Evolutionary conservation across 306 rosid species (phyloP), one percentile per base, ranked within the genome.

Genomic region (Inga oerstediana): DNA sequence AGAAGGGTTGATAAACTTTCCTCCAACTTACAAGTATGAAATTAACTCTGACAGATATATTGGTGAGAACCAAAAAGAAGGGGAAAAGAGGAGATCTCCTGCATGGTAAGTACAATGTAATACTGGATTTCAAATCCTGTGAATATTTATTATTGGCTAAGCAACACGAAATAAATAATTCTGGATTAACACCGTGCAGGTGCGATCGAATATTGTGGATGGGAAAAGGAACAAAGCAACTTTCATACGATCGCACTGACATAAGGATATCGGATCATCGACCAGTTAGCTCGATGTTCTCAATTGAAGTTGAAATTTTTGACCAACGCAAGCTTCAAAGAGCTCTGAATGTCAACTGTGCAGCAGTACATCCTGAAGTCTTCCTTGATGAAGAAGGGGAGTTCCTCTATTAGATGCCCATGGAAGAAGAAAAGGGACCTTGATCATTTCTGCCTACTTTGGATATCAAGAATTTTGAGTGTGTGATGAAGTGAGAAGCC

Each of bases 21-120:
- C 98, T 66, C 99, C 99, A 17, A 96, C 99, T 58, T 96, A 96
- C 87, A 96, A 96, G 77, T 96, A 96, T 83, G 98, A 89, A 80
- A 59, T 88, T 79, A 88, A 94, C 83, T 85, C 97, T 8, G 86
- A 90, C 83, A 88, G 87, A 92, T 96, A 92, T 84, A 87, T 90
- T 24, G 97, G 99, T 27, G 94, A 91, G 88, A 86, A 78, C 75
- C 91, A 88, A 11, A 94, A 85, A 87, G 98, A 95, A 79, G 97
- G 97, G 20, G 98, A 92, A 82, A 94, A 93, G 93, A 95, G 75
- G 75, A 89, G 99, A 87, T 87, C 98, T 81, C 99, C 99, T 51
- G 99, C 99, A 52, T 96, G 99, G 99, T 96, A 79, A 65, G 71
- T 65, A n/a, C 71, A 49, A 5, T 39, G 43, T 39, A 32, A 14